A percentile compares a stretch with the other conserved stretches of the same genome.
These are phyloP conservation scores for Saccharomycopsis hybrid DNA, from an alignment of 1,139 yeast genomes.

Conservation along the genomic window DNA sequence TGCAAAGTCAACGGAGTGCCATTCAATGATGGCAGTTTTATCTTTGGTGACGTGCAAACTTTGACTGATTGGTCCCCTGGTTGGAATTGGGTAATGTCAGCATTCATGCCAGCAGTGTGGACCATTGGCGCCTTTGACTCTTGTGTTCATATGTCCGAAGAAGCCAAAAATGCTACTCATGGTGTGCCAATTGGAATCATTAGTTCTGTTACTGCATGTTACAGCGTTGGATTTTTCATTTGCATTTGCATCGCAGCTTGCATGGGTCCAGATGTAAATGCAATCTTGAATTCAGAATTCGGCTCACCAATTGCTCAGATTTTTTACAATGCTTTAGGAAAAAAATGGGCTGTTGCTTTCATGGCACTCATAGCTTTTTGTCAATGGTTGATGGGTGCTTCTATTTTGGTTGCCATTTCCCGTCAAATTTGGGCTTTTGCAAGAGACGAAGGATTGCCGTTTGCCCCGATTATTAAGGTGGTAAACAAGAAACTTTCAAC, in stretches of 20 bases:
- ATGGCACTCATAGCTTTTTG: slow-evolving; percentile 55
- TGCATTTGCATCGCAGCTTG: slow-evolving; percentile 50
- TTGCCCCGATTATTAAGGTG: slow-evolving; percentile 40
- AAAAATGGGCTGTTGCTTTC: slow-evolving; percentile 61
- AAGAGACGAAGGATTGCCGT: slow-evolving; percentile 45
- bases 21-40: slow-evolving; percentile 37
- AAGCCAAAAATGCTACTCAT: slow-evolving; percentile 55
- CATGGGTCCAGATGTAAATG: slow-evolving; percentile 46
- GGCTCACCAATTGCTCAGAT: slow-evolving; percentile 64
- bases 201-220: slow-evolving; percentile 45
- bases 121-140: slow-evolving; percentile 65
- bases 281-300: slow-evolving; percentile 38
- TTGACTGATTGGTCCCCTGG: slow-evolving; percentile 55
- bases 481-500: slow-evolving; percentile 47
- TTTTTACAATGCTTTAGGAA: slow-evolving; percentile 58
- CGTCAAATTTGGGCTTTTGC: slow-evolving; percentile 49
- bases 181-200: slow-evolving; percentile 63
- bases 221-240: slow-evolving; percentile 57
- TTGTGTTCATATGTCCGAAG: slow-evolving; percentile 69
- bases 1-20: slow-evolving; percentile 27
- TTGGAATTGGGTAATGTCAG: slow-evolving; percentile 47
- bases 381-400: slow-evolving; percentile 62
- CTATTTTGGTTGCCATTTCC: slow-evolving; percentile 44
- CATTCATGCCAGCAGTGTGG: slow-evolving; percentile 62
- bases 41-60: slow-evolving; percentile 53